Percentiles rank a stretch among this genome's conserved stretches.
Evolutionary conservation across 768 basidiomycete species (phyloP).

Genomic region (Boletus barrowsii): DNA sequence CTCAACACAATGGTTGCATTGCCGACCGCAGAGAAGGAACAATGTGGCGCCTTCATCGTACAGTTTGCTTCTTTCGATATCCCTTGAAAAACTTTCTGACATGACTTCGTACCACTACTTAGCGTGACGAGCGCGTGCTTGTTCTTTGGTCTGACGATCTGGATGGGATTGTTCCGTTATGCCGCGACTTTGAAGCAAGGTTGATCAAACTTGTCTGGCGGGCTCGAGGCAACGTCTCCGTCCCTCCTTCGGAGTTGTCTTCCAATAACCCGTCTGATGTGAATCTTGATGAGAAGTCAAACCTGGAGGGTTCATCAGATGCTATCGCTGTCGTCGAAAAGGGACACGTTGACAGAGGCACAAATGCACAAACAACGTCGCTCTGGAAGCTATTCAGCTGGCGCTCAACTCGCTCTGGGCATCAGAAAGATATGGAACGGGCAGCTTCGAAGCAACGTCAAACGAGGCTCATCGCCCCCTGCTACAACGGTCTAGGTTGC

Average conservation of each 20-base stretch:
- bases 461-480: conserved; percentile 64
- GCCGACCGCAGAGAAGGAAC: conserved; percentile 83
- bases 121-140: conserved; percentile 83
- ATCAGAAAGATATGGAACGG: conserved; percentile 50
- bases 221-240: conserved; percentile 36
- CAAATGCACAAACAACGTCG: not conserved
- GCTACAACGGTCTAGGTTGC: conserved; percentile 69
- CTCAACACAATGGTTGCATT: conserved; percentile 66
- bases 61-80: conserved; percentile 22
- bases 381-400: conserved; percentile 36
- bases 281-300: conserved; percentile 50
- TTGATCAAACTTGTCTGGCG: conserved; percentile 83
- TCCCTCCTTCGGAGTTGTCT: conserved; percentile 35
- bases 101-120: conserved; percentile 1
- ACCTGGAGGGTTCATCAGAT: conserved; percentile 16
- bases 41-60: conserved; percentile 85
- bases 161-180: conserved; percentile 74
- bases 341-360: not conserved
- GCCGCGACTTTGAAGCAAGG: conserved; percentile 68
- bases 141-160: conserved; percentile 85
- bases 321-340: conserved; percentile 9
- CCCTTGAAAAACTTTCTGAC: not conserved
- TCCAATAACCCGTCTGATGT: conserved; percentile 51
- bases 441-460: conserved; percentile 40
- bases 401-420: conserved; percentile 44